Evolutionary conservation across 2,329 filamentous ascomycete genomes (phyloP).

Genomic region (Penicillium griseofulvum): DNA sequence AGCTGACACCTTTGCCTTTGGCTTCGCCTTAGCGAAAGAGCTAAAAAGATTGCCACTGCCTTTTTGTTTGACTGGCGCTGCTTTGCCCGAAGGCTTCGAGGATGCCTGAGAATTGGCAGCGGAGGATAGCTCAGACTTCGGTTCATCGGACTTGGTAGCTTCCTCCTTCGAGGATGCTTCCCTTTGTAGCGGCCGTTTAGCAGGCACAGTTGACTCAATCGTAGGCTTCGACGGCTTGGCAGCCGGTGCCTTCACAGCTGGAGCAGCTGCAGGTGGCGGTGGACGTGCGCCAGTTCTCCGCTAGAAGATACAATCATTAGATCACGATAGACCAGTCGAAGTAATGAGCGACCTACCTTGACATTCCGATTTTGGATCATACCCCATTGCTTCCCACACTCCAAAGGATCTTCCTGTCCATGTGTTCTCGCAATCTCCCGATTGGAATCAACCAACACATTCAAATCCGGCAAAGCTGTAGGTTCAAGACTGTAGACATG

Average conservation of each 20-base stretch:
- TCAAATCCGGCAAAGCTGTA: conserved; percentile 67
- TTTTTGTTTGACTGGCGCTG: conserved; percentile 54
- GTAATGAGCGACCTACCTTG: conserved; percentile 42
- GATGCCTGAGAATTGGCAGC: conserved; percentile 29
- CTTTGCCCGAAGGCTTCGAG: conserved; percentile 39
- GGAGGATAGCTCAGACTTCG: conserved; percentile 18
- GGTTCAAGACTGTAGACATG: conserved; percentile 85
- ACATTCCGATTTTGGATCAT: conserved; percentile 72
- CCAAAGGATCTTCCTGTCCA: conserved; percentile 58
- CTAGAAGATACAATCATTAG: conserved; percentile 29
- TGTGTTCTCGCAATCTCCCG: conserved; percentile 60
- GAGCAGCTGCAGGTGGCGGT: conserved; percentile 26
- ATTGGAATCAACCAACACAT: conserved; percentile 68
- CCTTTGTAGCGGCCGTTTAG: conserved; percentile 41
- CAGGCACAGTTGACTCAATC: conserved; percentile 34
- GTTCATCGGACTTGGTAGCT: conserved; percentile 19
- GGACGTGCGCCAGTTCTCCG: conserved; percentile 49
- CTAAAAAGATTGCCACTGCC: conserved; percentile 70
- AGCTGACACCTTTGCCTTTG: conserved; percentile 52
- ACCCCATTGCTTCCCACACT: conserved; percentile 63
- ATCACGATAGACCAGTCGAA: neutral
- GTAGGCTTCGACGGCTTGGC: conserved; percentile 16
- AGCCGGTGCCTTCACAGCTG: conserved; percentile 30
- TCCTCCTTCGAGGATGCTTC: conserved; percentile 26
- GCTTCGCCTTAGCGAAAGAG: conserved; percentile 71